A percentile compares a stretch with the other conserved stretches of the same genome.
Conservation (phyloP, 169 alveolate species). For the Amoebophrya sp. region DNA sequence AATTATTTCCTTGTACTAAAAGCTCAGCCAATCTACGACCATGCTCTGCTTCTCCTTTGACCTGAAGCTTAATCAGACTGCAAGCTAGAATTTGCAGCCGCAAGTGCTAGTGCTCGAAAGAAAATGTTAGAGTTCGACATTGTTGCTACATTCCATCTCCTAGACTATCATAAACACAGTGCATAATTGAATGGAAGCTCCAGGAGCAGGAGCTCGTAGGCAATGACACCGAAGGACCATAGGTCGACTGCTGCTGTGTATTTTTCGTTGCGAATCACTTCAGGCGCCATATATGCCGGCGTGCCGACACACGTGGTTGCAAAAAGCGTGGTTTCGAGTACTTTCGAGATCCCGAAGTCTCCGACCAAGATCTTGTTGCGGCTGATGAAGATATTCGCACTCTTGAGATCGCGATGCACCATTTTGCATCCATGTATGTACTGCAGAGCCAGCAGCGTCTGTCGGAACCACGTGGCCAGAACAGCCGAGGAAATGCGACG, state of each 20-base stretch:
- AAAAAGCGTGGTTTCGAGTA: constrained; percentile 26
- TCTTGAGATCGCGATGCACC: constrained; percentile 36
- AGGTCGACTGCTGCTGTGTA: constrained; percentile 39
- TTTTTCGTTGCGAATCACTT: constrained; percentile 32
- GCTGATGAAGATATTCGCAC: constrained; percentile 32
- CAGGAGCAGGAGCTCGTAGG: constrained; percentile 35
- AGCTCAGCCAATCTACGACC: too few relatives aligned
- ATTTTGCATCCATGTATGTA: constrained; percentile 32
- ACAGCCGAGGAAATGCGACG: not conserved
- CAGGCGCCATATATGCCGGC: constrained; percentile 43
- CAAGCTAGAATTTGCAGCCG: too few relatives aligned
- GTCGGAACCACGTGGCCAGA: constrained; percentile 32
- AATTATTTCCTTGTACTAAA: too few relatives aligned
- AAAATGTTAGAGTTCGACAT: too few relatives aligned
- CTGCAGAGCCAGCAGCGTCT: constrained; percentile 32
- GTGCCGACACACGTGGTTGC: constrained; percentile 42
- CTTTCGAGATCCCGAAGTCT: constrained; percentile 36
- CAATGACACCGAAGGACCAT: constrained; percentile 38
- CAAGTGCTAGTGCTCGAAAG: too few relatives aligned
- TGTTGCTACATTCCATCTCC: too few relatives aligned
- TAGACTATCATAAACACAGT: too few relatives aligned
- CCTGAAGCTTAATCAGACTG: too few relatives aligned
- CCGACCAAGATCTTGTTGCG: constrained; percentile 34
- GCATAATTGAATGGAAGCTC: constrained; percentile 35
- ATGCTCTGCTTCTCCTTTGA: too few relatives aligned